Percentiles rank a stretch among this genome's conserved stretches.
Conservation (phyloP, 129 eudicot species). For the Apium graveolens region DNA sequence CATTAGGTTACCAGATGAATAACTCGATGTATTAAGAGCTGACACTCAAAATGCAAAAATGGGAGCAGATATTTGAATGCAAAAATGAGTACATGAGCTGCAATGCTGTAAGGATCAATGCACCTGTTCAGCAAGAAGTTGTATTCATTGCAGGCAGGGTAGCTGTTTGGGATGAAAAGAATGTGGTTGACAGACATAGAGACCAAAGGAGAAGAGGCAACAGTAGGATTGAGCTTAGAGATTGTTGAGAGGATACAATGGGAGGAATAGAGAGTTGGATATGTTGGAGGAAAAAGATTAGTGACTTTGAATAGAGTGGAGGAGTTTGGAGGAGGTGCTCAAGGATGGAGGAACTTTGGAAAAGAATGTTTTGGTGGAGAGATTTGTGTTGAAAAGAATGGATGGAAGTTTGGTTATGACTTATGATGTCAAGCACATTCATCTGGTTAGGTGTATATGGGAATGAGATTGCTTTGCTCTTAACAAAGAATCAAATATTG, state of each 20-base stretch:
- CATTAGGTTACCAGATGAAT: slow-evolving; percentile 29
- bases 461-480: slow-evolving; percentile 12
- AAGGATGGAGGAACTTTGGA: slow-evolving; percentile 47
- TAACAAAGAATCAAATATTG: no score
- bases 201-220: slow-evolving; percentile 15
- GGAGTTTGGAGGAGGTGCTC: slow-evolving; percentile 32
- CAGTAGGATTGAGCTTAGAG: slow-evolving; percentile 41
- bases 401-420: slow-evolving; percentile 62
- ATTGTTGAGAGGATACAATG: slow-evolving; percentile 50
- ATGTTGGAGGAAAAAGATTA: slow-evolving; percentile 35
- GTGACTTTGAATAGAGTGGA: slow-evolving; percentile 31
- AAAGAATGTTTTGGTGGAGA: slow-evolving; percentile 78
- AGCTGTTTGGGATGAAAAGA: slow-evolving; percentile 40
- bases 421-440: slow-evolving; percentile 43
- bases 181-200: slow-evolving; percentile 17
- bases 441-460: slow-evolving; percentile 41
- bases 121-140: slow-evolving; percentile 25
- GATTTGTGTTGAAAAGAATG: slow-evolving; percentile 62
- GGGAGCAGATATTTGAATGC: slow-evolving; percentile 45
- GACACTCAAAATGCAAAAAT: slow-evolving; percentile 43
- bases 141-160: slow-evolving; percentile 34
- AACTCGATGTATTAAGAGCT: slow-evolving; percentile 50
- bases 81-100: no score
- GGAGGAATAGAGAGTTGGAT: slow-evolving; percentile 60
- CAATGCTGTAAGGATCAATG: background rate